Base-by-base conservation (phyloP, 148 eudicot species). In the Nepenthes mirabilis region DNA sequence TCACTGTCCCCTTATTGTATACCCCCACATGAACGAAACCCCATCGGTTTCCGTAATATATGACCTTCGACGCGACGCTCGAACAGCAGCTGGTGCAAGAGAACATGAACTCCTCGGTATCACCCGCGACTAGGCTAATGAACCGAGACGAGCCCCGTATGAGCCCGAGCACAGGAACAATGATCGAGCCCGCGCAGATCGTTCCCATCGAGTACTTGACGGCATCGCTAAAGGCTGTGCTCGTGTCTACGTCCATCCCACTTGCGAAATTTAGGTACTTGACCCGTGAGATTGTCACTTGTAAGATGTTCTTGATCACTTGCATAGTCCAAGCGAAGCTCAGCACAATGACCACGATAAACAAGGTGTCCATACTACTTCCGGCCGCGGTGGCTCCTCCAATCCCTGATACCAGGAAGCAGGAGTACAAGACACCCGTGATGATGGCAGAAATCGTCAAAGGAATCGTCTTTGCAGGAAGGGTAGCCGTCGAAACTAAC, bases 31-130 rank as follows among this genome's bases (percentile, higher is more conserved):
- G 81, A 23, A 87, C 87, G 9, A 83, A 80, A 0, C 87, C 90
- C 95, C 95, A 87, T 33, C 87, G 62, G 48, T 82, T 87, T 13
- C 75, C 95, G 34, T 76, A 71, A 4, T 55, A 65, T 6, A 79
- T 59, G 1, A 82, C 71, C 43, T 70, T 72, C 0, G 90, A 77
- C 34, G 73, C 83, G 2, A 83, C 50, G 9, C 77, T 68, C 2
- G 69, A 71, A 56, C 69, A 83, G 65, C 90, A 87, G 43, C 74
- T 59, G 11, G 79, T 72, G 56, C 86, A 86, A 0, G 85, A 87
- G 74, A 87, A 83, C 81, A 83, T 72, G 77, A 81, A 79, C 77
- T 87, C 90, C 1, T 87, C 95, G 23, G 75, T 61, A 36, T 78
- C 90, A 32, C 87, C 90, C 11, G 87, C 76, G 11, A 82, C 56